Evolutionary conservation across 139 green algal genomes (phyloP), one percentile per base, ranked within the genome.

Genomic region (Coelastrella sp.): DNA sequence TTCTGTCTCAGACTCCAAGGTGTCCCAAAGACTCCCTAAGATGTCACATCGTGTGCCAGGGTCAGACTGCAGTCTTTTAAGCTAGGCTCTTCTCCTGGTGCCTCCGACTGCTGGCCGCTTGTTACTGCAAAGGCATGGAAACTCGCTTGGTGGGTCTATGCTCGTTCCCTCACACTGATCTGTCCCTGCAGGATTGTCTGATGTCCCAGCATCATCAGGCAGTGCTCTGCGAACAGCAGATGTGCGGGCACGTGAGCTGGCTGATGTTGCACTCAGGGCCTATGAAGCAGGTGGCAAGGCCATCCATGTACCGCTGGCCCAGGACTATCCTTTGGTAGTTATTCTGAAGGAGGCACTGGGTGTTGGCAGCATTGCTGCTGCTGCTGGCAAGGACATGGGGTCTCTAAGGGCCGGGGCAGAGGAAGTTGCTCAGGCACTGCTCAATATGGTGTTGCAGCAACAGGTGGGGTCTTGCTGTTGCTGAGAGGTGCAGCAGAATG

Each of bases 271-370:
- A 7, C 56, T 68, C 7, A 66, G 63, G 8, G 24, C 88, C 58
- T 94, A 92, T 82, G 72, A 91, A 56, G 89, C 88, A 78, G 78
- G 92, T 65, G 91, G 88, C 72, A 92, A 63, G 85, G 74, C n/a
- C 79, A 95, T 97, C 58, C 89, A 92, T 76, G 78, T 97, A 63
- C 96, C 95, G 0, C 87, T 98, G 58, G 80, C 95, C 14, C 8
- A 81, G 9, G 84, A 89, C 25, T 84, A 96, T 84, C 91, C 94
- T 3, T 85, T 98, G 65, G 90, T 98, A 9, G 89, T 89, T 4
- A 89, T 95, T 4, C 22, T 96, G 60, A 81, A 83, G 4, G 78
- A 74, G 60, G 92, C 91, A 25, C 66, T 95, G 17, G 70, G 60
- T 24, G 14, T 15, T 27, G 49, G 75, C n/a, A 82, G 82, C 89